These are phyloP conservation scores for Plasmodium falciparum DNA, from an alignment of 169 alveolate species.

Conservation along the genomic window DNA sequence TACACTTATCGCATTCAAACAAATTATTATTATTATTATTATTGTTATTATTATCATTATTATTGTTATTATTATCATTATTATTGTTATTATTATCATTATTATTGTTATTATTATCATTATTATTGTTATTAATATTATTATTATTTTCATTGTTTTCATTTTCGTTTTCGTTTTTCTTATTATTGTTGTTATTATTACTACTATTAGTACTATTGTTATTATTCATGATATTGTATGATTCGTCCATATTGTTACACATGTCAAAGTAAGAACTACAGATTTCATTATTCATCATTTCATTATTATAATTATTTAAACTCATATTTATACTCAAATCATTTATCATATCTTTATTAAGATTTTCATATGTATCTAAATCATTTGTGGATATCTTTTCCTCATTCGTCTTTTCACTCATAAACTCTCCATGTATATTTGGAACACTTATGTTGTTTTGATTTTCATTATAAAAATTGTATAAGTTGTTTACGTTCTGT, in stretches of 20 bases:
- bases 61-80: background rate
- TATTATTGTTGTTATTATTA: background rate
- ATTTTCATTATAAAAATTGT: background rate
- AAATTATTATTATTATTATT: slow-evolving; percentile 1
- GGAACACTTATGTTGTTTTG: background rate
- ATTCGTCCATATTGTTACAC: background rate
- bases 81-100: background rate
- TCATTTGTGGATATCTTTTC: background rate
- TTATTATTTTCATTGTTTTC: background rate
- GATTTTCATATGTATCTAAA: background rate
- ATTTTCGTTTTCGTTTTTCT: background rate
- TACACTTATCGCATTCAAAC: slow-evolving; percentile 8
- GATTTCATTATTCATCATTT: slow-evolving; percentile 21
- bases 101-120: background rate
- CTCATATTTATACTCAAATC: slow-evolving; percentile 1
- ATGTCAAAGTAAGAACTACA: background rate
- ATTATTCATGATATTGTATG: background rate
- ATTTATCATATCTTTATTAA: background rate
- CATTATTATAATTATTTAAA: slow-evolving; percentile 31
- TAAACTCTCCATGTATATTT: background rate
- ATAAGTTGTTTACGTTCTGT: background rate
- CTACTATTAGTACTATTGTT: background rate
- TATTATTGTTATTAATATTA: background rate
- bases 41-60: slow-evolving; percentile 2
- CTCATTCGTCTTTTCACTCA: background rate